A percentile compares a stretch with the other conserved stretches of the same genome.
Evolutionary conservation across 345 rosid genomes (phyloP).

Genomic region (Citrus trifoliata): DNA sequence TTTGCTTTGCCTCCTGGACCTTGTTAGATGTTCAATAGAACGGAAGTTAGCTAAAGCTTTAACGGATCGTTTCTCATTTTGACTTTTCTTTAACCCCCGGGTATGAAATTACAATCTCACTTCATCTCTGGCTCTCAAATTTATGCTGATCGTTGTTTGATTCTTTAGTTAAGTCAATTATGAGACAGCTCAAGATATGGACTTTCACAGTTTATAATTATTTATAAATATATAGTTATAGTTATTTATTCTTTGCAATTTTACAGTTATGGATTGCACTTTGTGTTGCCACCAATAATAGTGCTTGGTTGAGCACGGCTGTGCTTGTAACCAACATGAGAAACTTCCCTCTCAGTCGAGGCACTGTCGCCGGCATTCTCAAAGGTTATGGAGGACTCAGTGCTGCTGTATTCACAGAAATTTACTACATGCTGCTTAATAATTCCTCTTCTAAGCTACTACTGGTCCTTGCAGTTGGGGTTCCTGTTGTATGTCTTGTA

Average conservation of each 20-base stretch:
- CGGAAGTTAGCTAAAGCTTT: neutral
- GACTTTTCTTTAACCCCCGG: neutral
- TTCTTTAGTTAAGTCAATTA: neutral
- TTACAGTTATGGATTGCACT: slow-evolving; percentile 65
- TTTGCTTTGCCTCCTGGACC: neutral
- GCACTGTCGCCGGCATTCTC: slow-evolving; percentile 63
- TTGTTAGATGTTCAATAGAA: neutral
- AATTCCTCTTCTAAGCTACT: slow-evolving; percentile 62
- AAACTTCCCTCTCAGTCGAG: slow-evolving; percentile 62
- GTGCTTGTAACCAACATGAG: slow-evolving; percentile 72
- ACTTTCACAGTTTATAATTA: too few species aligned
- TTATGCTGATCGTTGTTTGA: neutral
- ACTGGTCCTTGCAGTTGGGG: slow-evolving; percentile 51
- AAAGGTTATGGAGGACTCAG: slow-evolving; percentile 67
- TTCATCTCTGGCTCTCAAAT: neutral
- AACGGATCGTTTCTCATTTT: neutral
- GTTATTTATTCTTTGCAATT: neutral
- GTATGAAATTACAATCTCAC: neutral
- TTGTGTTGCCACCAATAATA: slow-evolving; percentile 53
- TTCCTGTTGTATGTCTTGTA: slow-evolving; percentile 51
- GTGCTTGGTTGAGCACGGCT: slow-evolving; percentile 68
- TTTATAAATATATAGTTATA: neutral
- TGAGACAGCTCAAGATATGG: neutral
- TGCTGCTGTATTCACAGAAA: slow-evolving; percentile 62
- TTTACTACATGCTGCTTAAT: slow-evolving; percentile 45